phyloP scores from a whole-genome alignment of 2,329 filamentous ascomycete genomes.

The Aspergillus melleus region DNA sequence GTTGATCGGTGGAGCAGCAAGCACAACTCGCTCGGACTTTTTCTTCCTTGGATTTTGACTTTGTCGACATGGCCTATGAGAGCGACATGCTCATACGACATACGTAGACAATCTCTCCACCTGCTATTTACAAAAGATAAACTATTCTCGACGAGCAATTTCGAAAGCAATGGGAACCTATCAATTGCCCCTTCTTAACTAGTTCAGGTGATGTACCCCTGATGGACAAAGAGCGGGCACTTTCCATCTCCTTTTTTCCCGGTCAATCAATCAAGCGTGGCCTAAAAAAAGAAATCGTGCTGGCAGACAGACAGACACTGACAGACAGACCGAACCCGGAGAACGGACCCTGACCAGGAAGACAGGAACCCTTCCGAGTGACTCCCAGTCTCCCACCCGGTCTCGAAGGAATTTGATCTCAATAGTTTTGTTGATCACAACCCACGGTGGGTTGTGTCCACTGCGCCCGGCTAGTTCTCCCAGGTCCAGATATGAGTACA shows the following conservation, averaged over 20 bases:
- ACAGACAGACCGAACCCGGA: background rate
- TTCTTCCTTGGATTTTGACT: constrained; percentile 1
- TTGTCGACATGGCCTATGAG: background rate
- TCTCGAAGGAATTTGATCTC: background rate
- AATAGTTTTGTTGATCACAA: background rate
- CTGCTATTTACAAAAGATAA: background rate
- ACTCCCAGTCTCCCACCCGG: background rate
- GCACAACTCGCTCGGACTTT: background rate
- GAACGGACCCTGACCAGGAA: background rate
- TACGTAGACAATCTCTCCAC: background rate
- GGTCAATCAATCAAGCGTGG: background rate
- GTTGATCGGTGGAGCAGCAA: constrained; percentile 22
- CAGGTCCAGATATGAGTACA: background rate
- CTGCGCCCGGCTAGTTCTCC: too few relatives aligned
- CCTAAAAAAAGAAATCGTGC: constrained; percentile 8
- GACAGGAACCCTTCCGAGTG: background rate
- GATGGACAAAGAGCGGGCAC: background rate
- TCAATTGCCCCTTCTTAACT: background rate
- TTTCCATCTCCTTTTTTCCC: background rate
- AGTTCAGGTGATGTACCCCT: background rate
- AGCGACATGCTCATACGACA: background rate
- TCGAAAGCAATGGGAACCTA: background rate
- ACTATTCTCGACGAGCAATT: background rate
- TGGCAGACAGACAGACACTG: background rate
- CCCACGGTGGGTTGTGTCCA: background rate